Conservation (phyloP, 139 green algal species). For the Closterium sp. region DNA sequence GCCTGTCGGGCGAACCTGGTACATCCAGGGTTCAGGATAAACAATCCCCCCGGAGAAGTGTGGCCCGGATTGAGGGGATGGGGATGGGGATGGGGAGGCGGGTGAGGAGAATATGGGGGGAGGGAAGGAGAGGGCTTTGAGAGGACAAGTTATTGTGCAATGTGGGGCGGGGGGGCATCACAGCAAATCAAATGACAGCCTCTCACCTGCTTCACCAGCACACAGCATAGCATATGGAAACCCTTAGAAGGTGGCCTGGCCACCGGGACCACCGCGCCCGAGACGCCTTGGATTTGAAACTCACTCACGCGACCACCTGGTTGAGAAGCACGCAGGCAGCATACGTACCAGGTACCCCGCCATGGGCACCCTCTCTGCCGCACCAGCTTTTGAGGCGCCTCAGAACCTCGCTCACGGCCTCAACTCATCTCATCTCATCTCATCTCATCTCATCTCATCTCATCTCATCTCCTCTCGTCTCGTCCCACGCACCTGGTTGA, state of each 20-base stretch:
- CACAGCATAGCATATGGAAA: too few relatives aligned
- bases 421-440: too few relatives aligned
- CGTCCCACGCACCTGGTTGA: constrained; percentile 7
- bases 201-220: too few relatives aligned
- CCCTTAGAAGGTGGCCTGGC: too few relatives aligned
- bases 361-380: constrained; percentile 5
- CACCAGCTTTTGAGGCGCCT: too few relatives aligned
- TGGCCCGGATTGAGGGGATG: neutral
- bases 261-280: too few relatives aligned
- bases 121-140: neutral
- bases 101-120: neutral
- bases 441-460: too few relatives aligned
- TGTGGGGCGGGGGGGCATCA: too few relatives aligned
- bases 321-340: constrained; percentile 13
- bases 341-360: constrained; percentile 16
- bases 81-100: neutral
- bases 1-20: neutral
- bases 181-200: too few relatives aligned
- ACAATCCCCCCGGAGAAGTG: neutral
- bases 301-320: neutral
- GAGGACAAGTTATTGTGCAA: too few relatives aligned
- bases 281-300: too few relatives aligned
- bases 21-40: neutral
- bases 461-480: neutral
- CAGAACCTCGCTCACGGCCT: too few relatives aligned